These are phyloP conservation scores for Mycena maculata DNA, from an alignment of 768 basidiomycete species.

Conservation along the genomic window DNA sequence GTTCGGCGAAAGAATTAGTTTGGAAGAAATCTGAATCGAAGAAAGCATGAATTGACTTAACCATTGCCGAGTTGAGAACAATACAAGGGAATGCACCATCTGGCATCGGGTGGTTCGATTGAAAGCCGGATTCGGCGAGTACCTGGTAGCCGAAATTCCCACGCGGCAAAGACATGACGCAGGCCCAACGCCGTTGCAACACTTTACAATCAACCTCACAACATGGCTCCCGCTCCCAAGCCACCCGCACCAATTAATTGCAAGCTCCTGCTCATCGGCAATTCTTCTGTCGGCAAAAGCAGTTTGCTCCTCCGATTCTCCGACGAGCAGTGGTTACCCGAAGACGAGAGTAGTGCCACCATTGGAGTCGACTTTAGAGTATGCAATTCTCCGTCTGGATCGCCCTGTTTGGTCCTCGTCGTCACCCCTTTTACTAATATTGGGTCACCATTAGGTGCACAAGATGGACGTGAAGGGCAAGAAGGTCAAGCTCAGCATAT, in stretches of 20 bases:
- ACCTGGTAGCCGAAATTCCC: not conserved
- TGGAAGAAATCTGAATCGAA: too few relatives aligned
- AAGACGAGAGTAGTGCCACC: constrained; percentile 89
- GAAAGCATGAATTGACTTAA: too few relatives aligned
- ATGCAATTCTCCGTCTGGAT: constrained; percentile 40
- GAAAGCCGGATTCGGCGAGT: not conserved
- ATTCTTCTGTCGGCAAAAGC: constrained; percentile 93
- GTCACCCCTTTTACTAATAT: constrained; percentile 17
- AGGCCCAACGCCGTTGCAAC: not conserved
- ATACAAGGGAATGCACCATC: not conserved
- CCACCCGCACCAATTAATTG: constrained; percentile 69
- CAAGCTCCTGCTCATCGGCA: constrained; percentile 87
- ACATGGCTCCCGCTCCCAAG: constrained; percentile 36
- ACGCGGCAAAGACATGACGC: constrained; percentile 8
- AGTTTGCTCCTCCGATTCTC: constrained; percentile 94
- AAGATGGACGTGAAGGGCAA: constrained; percentile 88
- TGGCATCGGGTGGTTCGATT: not conserved
- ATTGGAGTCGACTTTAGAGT: constrained; percentile 90
- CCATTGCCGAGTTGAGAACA: not conserved
- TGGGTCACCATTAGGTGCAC: constrained; percentile 69
- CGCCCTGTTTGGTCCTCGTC: constrained; percentile 24
- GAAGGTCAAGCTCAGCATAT: constrained; percentile 94
- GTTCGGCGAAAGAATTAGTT: too few relatives aligned
- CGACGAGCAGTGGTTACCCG: constrained; percentile 93
- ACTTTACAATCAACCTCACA: not conserved